Base-by-base conservation (phyloP, 768 basidiomycete genomes). In the Termitomyces sp. region DNA sequence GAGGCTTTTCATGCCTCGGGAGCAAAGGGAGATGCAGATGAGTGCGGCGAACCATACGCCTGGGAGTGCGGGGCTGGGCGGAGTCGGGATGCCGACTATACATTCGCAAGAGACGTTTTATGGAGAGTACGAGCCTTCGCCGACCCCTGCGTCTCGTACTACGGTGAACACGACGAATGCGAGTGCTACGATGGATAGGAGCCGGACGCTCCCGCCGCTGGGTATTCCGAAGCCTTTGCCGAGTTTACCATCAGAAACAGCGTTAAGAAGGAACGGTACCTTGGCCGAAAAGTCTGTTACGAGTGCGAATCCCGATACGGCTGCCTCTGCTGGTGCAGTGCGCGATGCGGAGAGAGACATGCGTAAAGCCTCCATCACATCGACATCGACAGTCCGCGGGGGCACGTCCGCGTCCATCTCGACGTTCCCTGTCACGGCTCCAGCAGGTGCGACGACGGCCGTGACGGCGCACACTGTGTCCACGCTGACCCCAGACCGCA, bases 381-480 rank as follows among this genome's bases (percentile, higher is more conserved):
- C 84, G 3, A 70, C 76, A 47, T 61, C 70, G n/a, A 85, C 83
- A 4, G 67, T 82, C 36, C 80, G 84, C 63, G 72, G 71, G 13
- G 67, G 68, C 53, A 66, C 58, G 11, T 24, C 12, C 12, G 22
- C 22, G 12, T 24, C 44, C 2, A 2, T 4, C 22, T 45, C 44
- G 11, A 64, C 78, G 8, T 60, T 47, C n/a, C 45, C 61, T 9
- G 67, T 85, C 37, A 83, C 44, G 3, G 81, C 81, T 0, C 79
- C 83, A 0, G 72, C 70, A 47, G 82, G 78, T 58, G 76, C 86
- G 1, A 89, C 88, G 41, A 91, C 88, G 18, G 86, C 85, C 16
- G 57, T 90, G 13, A 88, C 87, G 1, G 69, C 82, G 0, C 84
- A 87, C 62, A 89, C 86, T 0, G 86, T 84, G 5, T 82, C 83